Evolutionary conservation across 2,329 filamentous ascomycete genomes (phyloP), one percentile per base, ranked within the genome.

Genomic region (Nigrospora sphaerica): DNA sequence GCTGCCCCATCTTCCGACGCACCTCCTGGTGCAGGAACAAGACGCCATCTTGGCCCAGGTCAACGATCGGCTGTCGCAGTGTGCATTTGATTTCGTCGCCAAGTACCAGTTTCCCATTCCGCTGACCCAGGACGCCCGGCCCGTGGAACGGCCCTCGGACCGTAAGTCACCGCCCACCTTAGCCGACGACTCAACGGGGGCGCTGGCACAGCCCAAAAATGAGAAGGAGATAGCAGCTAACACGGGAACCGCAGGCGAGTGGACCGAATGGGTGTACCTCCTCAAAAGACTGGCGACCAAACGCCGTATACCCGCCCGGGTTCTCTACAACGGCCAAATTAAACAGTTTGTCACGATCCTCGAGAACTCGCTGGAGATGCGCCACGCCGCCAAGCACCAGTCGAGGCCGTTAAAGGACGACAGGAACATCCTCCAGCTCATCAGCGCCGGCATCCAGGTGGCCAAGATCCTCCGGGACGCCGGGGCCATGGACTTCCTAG

Each of bases 41-140:
- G 88, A 93, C 68, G 80, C 78, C 60, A 86, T 95, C 56, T 73
- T 93, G 47, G 80, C 79, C 47, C 80, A 85, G 65, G 87, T 93
- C 65, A 93, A 93, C 70, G 87, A 92, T 67, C 80, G 88, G 51
- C 74, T 95, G 39, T 90, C 88, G 19, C 85, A 86, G 64, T 93
- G 88, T 64, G 88, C 88, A 32, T 95, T 86, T 73, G 87, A 95
- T 68, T 95, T 95, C 66, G 84, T 95, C 58, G 88, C 88, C 57
- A 90, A 89, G 67, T 93, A 93, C 64, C 88, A 92, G 66, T 95
- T 95, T 62, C 88, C 88, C 12, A 90, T 95, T 55, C 88, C 88
- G 12, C 68, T 93, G 57, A 87, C 88, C 47, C 80, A 86, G 64
- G 76, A 49, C 32, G 48, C 47, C 77, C 32, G 40, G 23, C 46